Conservation (phyloP, 805 yeast genomes). For the Saturnispora silvae region DNA sequence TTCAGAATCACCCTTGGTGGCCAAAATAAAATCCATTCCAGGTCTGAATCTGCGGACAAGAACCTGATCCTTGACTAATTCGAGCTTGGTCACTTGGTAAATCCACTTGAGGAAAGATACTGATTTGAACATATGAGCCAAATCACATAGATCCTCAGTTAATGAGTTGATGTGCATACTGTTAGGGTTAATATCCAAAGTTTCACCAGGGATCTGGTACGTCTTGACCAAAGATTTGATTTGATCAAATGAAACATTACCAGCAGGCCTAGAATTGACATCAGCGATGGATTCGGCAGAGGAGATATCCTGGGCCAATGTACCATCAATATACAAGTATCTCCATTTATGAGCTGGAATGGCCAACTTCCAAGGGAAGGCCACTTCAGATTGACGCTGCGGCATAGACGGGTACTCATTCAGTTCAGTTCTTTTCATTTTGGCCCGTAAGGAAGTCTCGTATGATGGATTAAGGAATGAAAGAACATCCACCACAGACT, state of each 20-base stretch:
- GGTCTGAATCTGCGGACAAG: slow-evolving; percentile 85
- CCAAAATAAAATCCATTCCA: slow-evolving; percentile 86
- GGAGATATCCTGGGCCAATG: slow-evolving; percentile 25
- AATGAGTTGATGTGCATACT: slow-evolving; percentile 13
- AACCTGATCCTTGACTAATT: slow-evolving; percentile 54
- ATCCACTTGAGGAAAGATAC: slow-evolving; percentile 63
- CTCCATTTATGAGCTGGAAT: slow-evolving; percentile 92
- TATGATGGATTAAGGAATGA: slow-evolving; percentile 50
- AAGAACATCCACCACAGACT: slow-evolving; percentile 58
- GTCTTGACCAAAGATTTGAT: slow-evolving; percentile 11
- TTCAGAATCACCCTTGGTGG: slow-evolving; percentile 41
- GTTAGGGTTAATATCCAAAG: slow-evolving; percentile 12
- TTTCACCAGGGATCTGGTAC: slow-evolving; percentile 10
- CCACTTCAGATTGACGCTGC: slow-evolving; percentile 39
- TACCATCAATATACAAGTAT: slow-evolving; percentile 72
- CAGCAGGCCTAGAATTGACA: slow-evolving; percentile 22
- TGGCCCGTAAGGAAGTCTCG: slow-evolving; percentile 34
- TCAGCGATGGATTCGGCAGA: slow-evolving; percentile 26
- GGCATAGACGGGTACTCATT: slow-evolving; percentile 48
- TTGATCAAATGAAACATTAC: slow-evolving; percentile 34
- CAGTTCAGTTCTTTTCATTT: slow-evolving; percentile 49
- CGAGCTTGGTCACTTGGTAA: slow-evolving; percentile 45
- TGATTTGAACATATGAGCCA: slow-evolving; percentile 52
- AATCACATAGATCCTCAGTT: slow-evolving; percentile 34
- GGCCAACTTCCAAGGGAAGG: slow-evolving; percentile 79